Evolutionary conservation across 257 asterid species (phyloP).

Genomic region (Lycium ferocissimum): DNA sequence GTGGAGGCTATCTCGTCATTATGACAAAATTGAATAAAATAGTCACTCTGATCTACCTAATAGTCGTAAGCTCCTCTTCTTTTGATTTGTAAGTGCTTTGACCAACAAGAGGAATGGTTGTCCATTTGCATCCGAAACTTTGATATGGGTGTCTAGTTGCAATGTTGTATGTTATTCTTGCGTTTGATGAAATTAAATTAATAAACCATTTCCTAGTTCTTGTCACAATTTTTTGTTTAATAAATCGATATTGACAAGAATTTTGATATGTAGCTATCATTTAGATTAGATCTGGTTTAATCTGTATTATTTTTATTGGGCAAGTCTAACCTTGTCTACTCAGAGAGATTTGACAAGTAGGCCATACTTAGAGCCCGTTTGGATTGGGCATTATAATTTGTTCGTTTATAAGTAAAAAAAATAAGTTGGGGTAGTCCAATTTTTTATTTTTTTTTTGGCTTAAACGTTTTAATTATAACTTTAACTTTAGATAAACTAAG

Average conservation of each 20-base stretch:
- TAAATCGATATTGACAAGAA: background rate
- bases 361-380: too few relatives aligned
- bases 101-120: background rate
- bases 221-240: background rate
- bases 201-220: background rate
- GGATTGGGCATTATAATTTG: too few relatives aligned
- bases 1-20: background rate
- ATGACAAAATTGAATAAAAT: background rate
- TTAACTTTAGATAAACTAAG: too few relatives aligned
- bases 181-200: constrained; percentile 5
- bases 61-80: background rate
- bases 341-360: background rate
- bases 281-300: background rate
- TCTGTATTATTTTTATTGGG: constrained; percentile 8
- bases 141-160: background rate
- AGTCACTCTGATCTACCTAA: too few relatives aligned
- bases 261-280: background rate
- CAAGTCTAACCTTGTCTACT: background rate
- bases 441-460: too few relatives aligned
- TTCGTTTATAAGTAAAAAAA: too few relatives aligned
- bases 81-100: background rate
- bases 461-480: too few relatives aligned
- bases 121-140: background rate
- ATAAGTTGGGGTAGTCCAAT: too few relatives aligned
- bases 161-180: background rate